phyloP scores from a whole-genome alignment of 257 asterid genomes.

The Galeopsis tetrahit region DNA sequence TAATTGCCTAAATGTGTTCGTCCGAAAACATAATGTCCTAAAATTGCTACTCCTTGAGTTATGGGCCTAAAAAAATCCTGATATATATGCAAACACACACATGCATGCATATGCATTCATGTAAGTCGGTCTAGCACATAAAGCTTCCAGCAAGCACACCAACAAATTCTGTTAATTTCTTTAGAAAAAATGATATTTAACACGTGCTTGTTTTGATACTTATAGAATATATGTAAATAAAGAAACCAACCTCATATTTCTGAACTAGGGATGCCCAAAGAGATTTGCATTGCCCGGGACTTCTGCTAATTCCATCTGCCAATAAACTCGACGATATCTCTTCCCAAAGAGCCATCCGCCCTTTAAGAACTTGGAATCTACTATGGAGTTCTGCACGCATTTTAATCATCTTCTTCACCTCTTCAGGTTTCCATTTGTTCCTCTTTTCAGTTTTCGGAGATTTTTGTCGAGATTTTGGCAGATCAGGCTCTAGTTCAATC shows the following conservation, averaged over 20 bases:
- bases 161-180: not conserved
- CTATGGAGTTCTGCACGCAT: slow-evolving; percentile 83
- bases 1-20: no score
- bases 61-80: no score
- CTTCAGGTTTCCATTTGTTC: slow-evolving; percentile 95
- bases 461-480: slow-evolving; percentile 47
- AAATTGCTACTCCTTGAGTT: no score
- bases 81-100: no score
- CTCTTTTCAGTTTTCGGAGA: slow-evolving; percentile 59
- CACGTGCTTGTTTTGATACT: not conserved
- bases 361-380: slow-evolving; percentile 87
- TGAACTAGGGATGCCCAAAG: slow-evolving; percentile 95
- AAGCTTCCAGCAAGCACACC: not conserved
- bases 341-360: slow-evolving; percentile 98
- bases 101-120: not conserved
- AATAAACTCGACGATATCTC: slow-evolving; percentile 79
- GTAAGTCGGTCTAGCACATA: not conserved
- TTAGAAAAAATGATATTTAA: not conserved
- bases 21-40: no score
- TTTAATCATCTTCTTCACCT: slow-evolving; percentile 71
- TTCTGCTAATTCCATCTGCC: slow-evolving; percentile 67
- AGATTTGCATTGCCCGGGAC: slow-evolving; percentile 94
- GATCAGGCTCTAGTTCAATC: slow-evolving; percentile 46
- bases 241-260: slow-evolving; percentile 79
- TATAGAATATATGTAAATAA: not conserved